Evolutionary conservation across 2,329 filamentous ascomycete genomes (phyloP).

Genomic region (Aspergillus fumigatiaffinis): DNA sequence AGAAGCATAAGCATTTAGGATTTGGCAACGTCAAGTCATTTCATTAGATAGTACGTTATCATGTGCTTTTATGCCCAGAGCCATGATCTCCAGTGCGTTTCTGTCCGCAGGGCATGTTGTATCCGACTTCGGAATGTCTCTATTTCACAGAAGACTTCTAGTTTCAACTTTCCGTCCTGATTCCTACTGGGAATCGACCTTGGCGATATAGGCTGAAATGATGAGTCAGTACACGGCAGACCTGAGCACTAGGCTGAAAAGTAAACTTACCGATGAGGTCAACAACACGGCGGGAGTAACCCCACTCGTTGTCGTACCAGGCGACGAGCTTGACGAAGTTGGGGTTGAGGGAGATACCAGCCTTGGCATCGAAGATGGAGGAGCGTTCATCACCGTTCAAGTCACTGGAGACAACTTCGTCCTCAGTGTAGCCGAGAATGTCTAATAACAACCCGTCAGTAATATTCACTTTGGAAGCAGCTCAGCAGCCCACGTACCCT

Average conservation of each 20-base stretch:
- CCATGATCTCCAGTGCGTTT: conserved; percentile 4
- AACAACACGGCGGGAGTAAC: conserved; percentile 93
- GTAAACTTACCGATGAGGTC: conserved; percentile 58
- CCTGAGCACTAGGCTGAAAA: neutral
- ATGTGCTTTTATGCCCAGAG: conserved; percentile 20
- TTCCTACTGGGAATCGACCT: conserved; percentile 60
- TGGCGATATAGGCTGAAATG: conserved; percentile 66
- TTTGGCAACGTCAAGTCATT: conserved; percentile 17
- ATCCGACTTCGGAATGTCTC: conserved; percentile 9
- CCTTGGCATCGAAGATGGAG: conserved; percentile 99
- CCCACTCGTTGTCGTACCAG: conserved; percentile 99
- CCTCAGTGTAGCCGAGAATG: conserved; percentile 92
- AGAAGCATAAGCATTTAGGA: neutral
- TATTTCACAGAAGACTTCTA: conserved; percentile 33
- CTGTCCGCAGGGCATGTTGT: conserved; percentile 8
- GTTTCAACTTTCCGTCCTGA: conserved; percentile 29
- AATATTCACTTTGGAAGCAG: neutral
- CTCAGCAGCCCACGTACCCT: conserved; percentile 54
- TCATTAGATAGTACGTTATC: conserved; percentile 28
- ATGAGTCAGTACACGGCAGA: conserved; percentile 20
- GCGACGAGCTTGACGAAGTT: conserved; percentile 98
- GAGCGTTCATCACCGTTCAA: conserved; percentile 88
- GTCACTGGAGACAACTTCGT: conserved; percentile 92
- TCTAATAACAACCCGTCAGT: conserved; percentile 46
- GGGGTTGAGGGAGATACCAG: conserved; percentile 95